A percentile compares a stretch with the other conserved stretches of the same genome.
Conservation (phyloP, 1,284 basidiomycete species). For the Austroboletus novae-zelandiae region DNA sequence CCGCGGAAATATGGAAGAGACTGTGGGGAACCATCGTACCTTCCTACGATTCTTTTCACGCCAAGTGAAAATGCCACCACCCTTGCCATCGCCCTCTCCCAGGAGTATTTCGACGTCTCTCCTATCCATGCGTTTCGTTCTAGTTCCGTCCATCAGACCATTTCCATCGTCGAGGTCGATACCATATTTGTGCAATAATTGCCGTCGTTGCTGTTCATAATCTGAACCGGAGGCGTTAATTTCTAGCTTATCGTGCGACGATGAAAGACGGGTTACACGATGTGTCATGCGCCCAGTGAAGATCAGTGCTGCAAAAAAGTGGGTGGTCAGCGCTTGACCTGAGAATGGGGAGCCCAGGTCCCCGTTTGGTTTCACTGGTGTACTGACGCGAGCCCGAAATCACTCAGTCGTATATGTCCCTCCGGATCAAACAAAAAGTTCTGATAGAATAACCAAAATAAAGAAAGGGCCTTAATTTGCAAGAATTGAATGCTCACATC, state of each 20-base stretch:
- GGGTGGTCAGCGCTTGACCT: constrained; percentile 21
- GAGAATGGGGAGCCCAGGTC: constrained; percentile 18
- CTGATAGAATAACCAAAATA: constrained; percentile 43
- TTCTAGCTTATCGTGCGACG: constrained; percentile 21
- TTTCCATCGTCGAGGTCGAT: constrained; percentile 86
- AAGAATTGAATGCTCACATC: constrained; percentile 56
- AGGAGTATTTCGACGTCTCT: constrained; percentile 79
- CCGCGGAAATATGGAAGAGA: constrained; percentile 24
- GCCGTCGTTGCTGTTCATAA: constrained; percentile 91
- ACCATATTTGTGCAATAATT: constrained; percentile 89
- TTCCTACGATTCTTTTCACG: constrained; percentile 90
- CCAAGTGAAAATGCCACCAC: constrained; percentile 83
- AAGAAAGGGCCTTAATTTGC: constrained; percentile 32
- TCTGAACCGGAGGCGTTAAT: constrained; percentile 46
- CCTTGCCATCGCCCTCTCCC: constrained; percentile 72
- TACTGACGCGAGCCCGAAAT: constrained; percentile 92
- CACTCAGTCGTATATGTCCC: constrained; percentile 92
- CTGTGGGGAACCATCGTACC: constrained; percentile 41
- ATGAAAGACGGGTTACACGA: constrained; percentile 51
- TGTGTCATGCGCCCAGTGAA: constrained; percentile 92
- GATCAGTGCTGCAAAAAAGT: constrained; percentile 58
- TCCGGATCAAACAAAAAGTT: constrained; percentile 94
- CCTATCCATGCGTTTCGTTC: constrained; percentile 72
- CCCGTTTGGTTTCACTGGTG: constrained; percentile 17
- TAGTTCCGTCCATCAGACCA: constrained; percentile 59